Percentiles rank a stretch among this genome's conserved stretches.
Evolutionary conservation across 2,329 filamentous ascomycete species (phyloP).

Genomic region (Graphilbum ipis-grandicollis): DNA sequence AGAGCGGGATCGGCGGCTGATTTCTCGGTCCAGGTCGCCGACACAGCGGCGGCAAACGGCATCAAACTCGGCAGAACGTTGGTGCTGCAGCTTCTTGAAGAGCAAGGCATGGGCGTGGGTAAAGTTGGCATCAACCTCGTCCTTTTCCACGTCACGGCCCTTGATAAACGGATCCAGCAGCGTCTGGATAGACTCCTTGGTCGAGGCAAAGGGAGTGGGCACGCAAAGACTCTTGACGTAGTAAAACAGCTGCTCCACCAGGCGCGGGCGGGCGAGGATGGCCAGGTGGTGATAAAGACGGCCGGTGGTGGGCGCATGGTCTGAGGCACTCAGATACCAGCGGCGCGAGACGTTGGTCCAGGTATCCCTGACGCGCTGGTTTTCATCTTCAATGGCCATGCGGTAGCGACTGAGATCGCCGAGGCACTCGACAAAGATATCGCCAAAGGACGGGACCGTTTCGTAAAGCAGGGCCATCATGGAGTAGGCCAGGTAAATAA

Average conservation of each 20-base stretch:
- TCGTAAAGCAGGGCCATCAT: slow-evolving; percentile 82
- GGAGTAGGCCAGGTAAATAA: slow-evolving; percentile 76
- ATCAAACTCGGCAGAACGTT: slow-evolving; percentile 22
- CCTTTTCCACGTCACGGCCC: neutral
- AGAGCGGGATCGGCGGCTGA: slow-evolving; percentile 29
- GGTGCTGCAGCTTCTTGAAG: slow-evolving; percentile 32
- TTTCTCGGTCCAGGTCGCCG: slow-evolving; percentile 34
- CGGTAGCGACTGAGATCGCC: slow-evolving; percentile 72
- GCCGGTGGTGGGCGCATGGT: slow-evolving; percentile 57
- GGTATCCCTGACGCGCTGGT: slow-evolving; percentile 54
- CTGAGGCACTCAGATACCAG: slow-evolving; percentile 75
- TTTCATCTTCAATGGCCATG: slow-evolving; percentile 83
- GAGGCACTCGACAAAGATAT: slow-evolving; percentile 87
- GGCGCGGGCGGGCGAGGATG: slow-evolving; percentile 54
- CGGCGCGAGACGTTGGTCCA: slow-evolving; percentile 68
- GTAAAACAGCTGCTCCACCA: slow-evolving; percentile 53
- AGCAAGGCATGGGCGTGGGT: slow-evolving; percentile 48
- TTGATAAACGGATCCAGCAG: slow-evolving; percentile 43
- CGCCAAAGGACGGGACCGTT: slow-evolving; percentile 64
- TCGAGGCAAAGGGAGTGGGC: slow-evolving; percentile 46
- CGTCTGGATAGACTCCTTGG: slow-evolving; percentile 52
- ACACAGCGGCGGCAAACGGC: slow-evolving; percentile 26
- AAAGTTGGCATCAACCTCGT: slow-evolving; percentile 35
- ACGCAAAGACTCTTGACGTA: slow-evolving; percentile 58
- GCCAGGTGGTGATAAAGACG: slow-evolving; percentile 80